Base-by-base conservation (phyloP, 148 eudicot genomes). In the Selenicereus undatus region DNA sequence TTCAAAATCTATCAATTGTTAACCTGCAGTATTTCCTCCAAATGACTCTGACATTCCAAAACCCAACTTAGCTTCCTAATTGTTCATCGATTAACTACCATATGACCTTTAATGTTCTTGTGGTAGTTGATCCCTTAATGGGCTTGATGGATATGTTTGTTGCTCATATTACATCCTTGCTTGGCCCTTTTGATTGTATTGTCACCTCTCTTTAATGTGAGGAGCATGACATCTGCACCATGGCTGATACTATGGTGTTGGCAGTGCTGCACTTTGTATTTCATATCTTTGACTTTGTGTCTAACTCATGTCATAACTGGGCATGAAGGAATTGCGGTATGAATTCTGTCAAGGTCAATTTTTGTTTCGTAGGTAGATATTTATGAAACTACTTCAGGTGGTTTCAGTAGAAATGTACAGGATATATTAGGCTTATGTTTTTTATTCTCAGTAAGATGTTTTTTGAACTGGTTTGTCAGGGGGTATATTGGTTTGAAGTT, bases 381-480 rank as follows among this genome's bases (percentile, higher is more conserved):
- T 73, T 36, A 30, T 52, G 42, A 72, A 65, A 32, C 73, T 22
- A 73, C 42, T 65, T 68, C 22, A 71, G 60, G 76, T 78, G 45
- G 58, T 4, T 52, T 36, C 32, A 54, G 77, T 64, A 52, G 68
- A 78, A n/a, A 74, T 84, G 51, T 74, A 74, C 62, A 29, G 58
- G 77, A 43, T 52, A 52, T 78, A 13, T 69, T 5, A 51, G 81
- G 54, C 77, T 68, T 75, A 35, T 84, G 39, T 77, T 76, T 84
- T 79, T 76, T 77, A 76, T 89, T 86, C 87, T 84, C 81, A 81
- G 82, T 62, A 70, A 68, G 85, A 83, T 90, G 83, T 88, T 84
- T 85, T 88, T 88, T 89, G 83, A 89, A 90, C 88, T 92, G 95
- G 91, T 83, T 90, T 92, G 93, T 89, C 92, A 92, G 93, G 96